Base-by-base conservation (phyloP, 164 flowering plant species). In the Saururus chinensis region DNA sequence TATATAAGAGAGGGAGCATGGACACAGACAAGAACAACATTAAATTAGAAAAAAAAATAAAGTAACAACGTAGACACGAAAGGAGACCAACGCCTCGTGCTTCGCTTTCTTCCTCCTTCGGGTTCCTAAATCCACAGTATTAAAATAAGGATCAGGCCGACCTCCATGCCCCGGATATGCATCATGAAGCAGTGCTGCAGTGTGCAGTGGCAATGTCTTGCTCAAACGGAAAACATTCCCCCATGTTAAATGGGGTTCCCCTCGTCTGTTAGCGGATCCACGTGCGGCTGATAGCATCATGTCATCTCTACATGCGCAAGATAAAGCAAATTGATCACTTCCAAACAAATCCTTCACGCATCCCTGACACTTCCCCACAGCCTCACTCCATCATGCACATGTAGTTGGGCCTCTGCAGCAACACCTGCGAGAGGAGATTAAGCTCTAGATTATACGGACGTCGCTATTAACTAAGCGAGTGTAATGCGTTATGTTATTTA, bases 21-120 rank as follows among this genome's bases (percentile, higher is more conserved):
- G 22, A 53, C 21, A 19, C 22, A 12, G 23, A 53, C n/a, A n/a
- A n/a, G 19, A 25, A 9, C 14, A 45, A 55, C 19, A 22, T 12
- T 12, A 9, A 20, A 16, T 0, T n/a, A 13, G 0, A 21, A 10
- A 22, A 17, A 37, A 24, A 12, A 1, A 19, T 11, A n/a, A n/a
- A n/a, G n/a, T 25, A 12, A 60, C 19, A 40, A 40, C 26, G 22
- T 17, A 22, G 35, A 60, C 57, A 55, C 35, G 35, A 55, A 16
- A 55, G 30, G 58, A 16, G 58, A 55, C 58, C 58, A 30, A 11
- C 11, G 14, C 58, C 58, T 55, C 58, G 58, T 55, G 58, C 58
- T 23, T 55, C 12, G 58, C 16, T 55, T 55, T 8, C 35, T 13
- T 23, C 35, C 30, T 55, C 35, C 35, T 17, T 55, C 19, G 16